A percentile compares a stretch with the other conserved stretches of the same genome.
Evolutionary conservation across 1,284 basidiomycete genomes (phyloP).

Genomic region (Malassezia caprae): DNA sequence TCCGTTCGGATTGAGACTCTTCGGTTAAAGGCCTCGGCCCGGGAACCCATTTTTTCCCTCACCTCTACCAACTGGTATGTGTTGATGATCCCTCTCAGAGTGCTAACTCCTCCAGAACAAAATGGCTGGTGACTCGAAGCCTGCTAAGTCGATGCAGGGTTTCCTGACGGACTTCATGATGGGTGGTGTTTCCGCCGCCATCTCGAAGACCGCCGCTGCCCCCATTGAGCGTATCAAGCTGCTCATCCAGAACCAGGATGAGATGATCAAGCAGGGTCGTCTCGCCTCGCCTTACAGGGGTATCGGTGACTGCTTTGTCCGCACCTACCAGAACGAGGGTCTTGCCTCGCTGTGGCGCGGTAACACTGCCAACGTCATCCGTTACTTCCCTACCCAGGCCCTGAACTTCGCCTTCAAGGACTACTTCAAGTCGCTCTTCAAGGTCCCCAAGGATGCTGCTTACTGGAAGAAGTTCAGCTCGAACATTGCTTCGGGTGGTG

Average conservation of each 20-base stretch:
- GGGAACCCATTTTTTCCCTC: background rate
- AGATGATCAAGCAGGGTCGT: conserved; percentile 50
- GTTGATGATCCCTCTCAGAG: background rate
- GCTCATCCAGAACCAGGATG: conserved; percentile 49
- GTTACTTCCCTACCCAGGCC: conserved; percentile 49
- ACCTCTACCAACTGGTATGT: conserved; percentile 5
- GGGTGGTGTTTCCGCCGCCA: conserved; percentile 48
- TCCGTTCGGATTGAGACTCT: background rate
- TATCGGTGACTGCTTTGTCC: conserved; percentile 48
- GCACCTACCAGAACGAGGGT: conserved; percentile 48
- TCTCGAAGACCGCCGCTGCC: conserved; percentile 49
- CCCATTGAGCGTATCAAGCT: conserved; percentile 49
- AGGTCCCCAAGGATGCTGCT: conserved; percentile 45
- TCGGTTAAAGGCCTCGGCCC: background rate
- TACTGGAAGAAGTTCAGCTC: conserved; percentile 47
- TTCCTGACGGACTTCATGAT: conserved; percentile 47
- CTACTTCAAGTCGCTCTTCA: conserved; percentile 44
- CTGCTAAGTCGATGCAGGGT: conserved; percentile 26
- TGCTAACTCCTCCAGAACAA: conserved; percentile 2
- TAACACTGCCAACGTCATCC: conserved; percentile 49
- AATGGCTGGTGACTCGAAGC: conserved; percentile 8
- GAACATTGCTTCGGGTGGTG: conserved; percentile 49
- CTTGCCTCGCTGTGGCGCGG: conserved; percentile 48
- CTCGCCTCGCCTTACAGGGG: conserved; percentile 48
- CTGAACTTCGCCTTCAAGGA: conserved; percentile 48